These are phyloP conservation scores for Venturia carpophila DNA, from an alignment of 2,329 filamentous ascomycete genomes.

Conservation along the genomic window DNA sequence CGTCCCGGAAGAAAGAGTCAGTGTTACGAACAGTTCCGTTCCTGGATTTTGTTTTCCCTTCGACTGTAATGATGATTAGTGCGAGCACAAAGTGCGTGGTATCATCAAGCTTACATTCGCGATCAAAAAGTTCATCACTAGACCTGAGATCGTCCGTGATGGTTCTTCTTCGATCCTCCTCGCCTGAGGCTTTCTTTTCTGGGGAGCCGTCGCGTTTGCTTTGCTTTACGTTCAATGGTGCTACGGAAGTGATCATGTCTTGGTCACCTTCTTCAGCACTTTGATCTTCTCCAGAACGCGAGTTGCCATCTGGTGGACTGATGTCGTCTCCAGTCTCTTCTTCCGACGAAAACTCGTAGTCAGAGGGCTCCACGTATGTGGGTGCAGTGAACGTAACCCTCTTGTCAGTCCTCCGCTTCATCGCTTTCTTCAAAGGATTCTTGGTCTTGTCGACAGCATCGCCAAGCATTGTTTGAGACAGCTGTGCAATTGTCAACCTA, in stretches of 20 bases:
- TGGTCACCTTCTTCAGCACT: slow-evolving; percentile 20
- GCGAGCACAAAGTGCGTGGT: slow-evolving; percentile 5
- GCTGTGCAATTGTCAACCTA: slow-evolving; percentile 32
- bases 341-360: slow-evolving; percentile 75
- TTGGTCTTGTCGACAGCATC: slow-evolving; percentile 72
- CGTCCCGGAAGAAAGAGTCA: slow-evolving; percentile 96
- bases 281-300: slow-evolving; percentile 6
- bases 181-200: slow-evolving; percentile 23
- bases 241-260: slow-evolving; percentile 23
- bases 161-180: slow-evolving; percentile 10
- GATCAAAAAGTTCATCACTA: slow-evolving; percentile 60
- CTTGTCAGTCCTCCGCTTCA: slow-evolving; percentile 74
- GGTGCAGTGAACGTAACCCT: slow-evolving; percentile 79
- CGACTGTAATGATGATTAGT: slow-evolving; percentile 4
- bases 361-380: slow-evolving; percentile 81
- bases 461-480: slow-evolving; percentile 63
- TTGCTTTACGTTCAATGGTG: slow-evolving; percentile 34
- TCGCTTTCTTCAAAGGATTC: slow-evolving; percentile 74
- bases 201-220: slow-evolving; percentile 21
- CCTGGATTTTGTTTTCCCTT: slow-evolving; percentile 27
- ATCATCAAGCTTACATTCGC: slow-evolving; percentile 30
- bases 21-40: slow-evolving; percentile 86
- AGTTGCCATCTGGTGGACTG: slow-evolving; percentile 11
- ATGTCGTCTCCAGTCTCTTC: slow-evolving; percentile 55
- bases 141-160: slow-evolving; percentile 33